Conservation (phyloP, 2,329 filamentous ascomycete genomes). For the Botrytis deweyae region DNA sequence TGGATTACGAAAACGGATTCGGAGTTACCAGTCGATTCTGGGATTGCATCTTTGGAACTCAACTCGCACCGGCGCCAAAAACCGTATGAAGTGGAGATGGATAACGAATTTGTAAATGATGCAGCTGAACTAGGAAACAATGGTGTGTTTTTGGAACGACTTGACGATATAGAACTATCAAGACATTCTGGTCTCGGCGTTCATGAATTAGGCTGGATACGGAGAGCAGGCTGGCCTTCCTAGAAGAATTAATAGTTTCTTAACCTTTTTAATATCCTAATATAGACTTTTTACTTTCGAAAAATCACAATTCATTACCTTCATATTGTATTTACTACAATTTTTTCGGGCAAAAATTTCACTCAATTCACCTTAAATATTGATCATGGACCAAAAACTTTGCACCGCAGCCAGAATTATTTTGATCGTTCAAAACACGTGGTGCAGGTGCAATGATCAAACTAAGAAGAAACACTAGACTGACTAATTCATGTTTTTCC, state of each 20-base stretch:
- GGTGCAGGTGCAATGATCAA: neutral
- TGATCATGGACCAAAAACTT: neutral
- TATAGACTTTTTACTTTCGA: conserved; percentile 22
- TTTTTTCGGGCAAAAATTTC: too few species aligned
- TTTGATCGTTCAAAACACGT: neutral
- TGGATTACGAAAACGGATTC: conserved; percentile 96
- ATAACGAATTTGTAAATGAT: conserved; percentile 15
- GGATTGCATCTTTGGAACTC: conserved; percentile 89
- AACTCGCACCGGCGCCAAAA: conserved; percentile 52
- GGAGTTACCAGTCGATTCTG: conserved; percentile 96
- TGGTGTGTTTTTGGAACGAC: conserved; percentile 24
- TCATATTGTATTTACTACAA: neutral
- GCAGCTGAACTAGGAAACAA: neutral
- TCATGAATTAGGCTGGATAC: conserved; percentile 1
- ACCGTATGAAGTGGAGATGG: conserved; percentile 23
- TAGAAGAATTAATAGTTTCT: conserved; percentile 20
- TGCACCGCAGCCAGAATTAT: neutral
- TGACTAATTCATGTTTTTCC: neutral
- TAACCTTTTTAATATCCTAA: conserved; percentile 28
- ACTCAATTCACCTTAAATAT: neutral
- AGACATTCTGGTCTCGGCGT: conserved; percentile 10
- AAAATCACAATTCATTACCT: neutral
- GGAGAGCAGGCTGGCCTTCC: conserved; percentile 23
- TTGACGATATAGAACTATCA: conserved; percentile 30
- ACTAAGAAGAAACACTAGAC: conserved; percentile 1